Base-by-base conservation (phyloP, 2,329 filamentous ascomycete genomes). In the Neofusicoccum sp. region DNA sequence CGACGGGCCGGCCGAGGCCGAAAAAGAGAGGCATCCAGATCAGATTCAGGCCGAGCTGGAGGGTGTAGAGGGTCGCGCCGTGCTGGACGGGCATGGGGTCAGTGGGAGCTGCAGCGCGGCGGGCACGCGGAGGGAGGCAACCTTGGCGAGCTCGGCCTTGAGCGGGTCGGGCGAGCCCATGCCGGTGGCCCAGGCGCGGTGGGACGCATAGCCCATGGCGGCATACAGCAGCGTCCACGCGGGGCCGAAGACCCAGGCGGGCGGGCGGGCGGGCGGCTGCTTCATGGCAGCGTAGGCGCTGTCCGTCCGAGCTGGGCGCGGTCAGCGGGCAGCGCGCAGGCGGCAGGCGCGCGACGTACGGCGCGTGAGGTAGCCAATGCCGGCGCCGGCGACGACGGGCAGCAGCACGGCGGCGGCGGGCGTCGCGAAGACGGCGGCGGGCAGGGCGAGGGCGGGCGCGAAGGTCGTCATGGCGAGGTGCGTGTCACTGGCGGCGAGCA, bases 1-100 rank as follows among this genome's bases (percentile, higher is more conserved):
- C 84, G 57, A 88, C 81, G 1, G 92, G 91, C 14, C 85, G 84
- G 65, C 88, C 87, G 54, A 88, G 71, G n/a, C 84, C 83, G 72
- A 96, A 97, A 83, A 97, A 97, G 9, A 97, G 83, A 11, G 93
- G 93, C 84, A 92, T 97, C 91, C 91, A 98, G 58, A 88, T 75
- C 31, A 96, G 80, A 73, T 97, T 97, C 56, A 97, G 81, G 9
- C 83, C 89, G 6, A 97, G 86, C 76, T 97, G 93, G 62, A 92
- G 80, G 2, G 89, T 90, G 79, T 96, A 97, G 31, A 97, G 82
- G 0, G 89, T 90, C 61, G 90, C 88, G 66, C 87, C 89, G 65
- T 86, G 77, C 75, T 76, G 60, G 31, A 33, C 4, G 11, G 36
- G 6, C 47, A 36, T 12, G 11, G 16, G 2, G 28, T 38, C 11